Evolutionary conservation across 2,329 filamentous ascomycete genomes (phyloP).

Genomic region (Hymenoscyphus albidus): DNA sequence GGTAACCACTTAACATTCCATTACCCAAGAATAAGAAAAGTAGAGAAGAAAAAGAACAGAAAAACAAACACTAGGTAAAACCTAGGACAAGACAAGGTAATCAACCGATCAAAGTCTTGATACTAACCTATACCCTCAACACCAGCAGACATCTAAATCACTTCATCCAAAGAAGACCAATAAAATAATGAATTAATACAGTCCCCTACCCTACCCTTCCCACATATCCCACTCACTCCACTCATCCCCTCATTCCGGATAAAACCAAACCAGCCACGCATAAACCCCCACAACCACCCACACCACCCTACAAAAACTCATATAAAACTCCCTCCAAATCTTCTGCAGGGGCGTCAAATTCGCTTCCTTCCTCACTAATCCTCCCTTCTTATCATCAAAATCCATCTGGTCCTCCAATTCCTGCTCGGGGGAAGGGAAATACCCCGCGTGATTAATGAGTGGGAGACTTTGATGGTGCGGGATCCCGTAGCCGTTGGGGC

Average conservation of each 20-base stretch:
- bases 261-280: constrained; percentile 58
- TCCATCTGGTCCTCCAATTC: constrained; percentile 18
- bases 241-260: constrained; percentile 6
- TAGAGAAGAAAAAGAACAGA: too few species aligned
- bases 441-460: constrained; percentile 20
- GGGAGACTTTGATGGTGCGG: constrained; percentile 23
- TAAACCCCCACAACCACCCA: constrained; percentile 63
- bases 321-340: constrained; percentile 57
- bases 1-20: too few species aligned
- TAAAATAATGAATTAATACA: too few species aligned
- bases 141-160: too few species aligned
- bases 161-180: too few species aligned
- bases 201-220: too few species aligned
- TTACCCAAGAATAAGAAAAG: too few species aligned
- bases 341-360: constrained; percentile 39
- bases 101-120: too few species aligned
- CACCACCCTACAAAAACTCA: constrained; percentile 57
- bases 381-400: constrained; percentile 5
- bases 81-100: too few species aligned
- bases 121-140: too few species aligned
- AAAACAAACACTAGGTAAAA: too few species aligned
- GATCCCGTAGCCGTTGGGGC: constrained; percentile 31
- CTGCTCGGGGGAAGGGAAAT: constrained; percentile 9
- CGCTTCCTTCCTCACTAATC: constrained; percentile 5
- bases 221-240: too few species aligned